These are phyloP conservation scores for Bipolaris oryzae DNA, from an alignment of 2,329 filamentous ascomycete species.

Conservation along the genomic window DNA sequence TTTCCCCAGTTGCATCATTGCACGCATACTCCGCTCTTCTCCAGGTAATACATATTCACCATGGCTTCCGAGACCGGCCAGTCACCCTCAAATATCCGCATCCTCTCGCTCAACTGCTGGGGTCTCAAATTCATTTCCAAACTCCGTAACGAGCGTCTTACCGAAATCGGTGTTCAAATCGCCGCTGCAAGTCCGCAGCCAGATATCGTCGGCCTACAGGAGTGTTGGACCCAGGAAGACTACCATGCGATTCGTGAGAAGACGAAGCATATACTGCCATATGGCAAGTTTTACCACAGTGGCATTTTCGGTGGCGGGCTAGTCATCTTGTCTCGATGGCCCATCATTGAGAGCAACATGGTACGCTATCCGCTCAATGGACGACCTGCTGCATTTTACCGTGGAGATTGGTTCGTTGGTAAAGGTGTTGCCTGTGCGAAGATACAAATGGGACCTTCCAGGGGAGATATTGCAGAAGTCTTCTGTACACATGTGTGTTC, in stretches of 20 bases:
- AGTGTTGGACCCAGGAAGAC: conserved; percentile 90
- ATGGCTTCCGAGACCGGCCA: conserved; percentile 29
- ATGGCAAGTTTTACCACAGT: conserved; percentile 91
- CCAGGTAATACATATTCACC: background rate
- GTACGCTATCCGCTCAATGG: conserved; percentile 88
- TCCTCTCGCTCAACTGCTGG: conserved; percentile 96
- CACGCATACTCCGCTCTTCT: background rate
- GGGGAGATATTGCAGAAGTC: conserved; percentile 77
- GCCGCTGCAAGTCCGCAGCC: conserved; percentile 70
- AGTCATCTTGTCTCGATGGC: conserved; percentile 88
- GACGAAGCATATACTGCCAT: conserved; percentile 76
- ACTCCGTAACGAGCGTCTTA: conserved; percentile 75
- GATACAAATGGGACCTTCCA: conserved; percentile 70
- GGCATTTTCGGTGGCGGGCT: conserved; percentile 90
- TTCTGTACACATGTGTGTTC: conserved; percentile 81
- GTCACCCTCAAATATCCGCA: conserved; percentile 65
- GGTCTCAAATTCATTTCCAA: conserved; percentile 86
- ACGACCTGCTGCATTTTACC: conserved; percentile 88
- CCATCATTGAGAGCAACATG: conserved; percentile 89
- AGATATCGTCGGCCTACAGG: conserved; percentile 90
- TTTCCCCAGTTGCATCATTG: conserved; percentile 27
- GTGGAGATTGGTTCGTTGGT: conserved; percentile 95
- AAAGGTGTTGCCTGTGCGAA: conserved; percentile 88
- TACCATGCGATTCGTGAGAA: conserved; percentile 77
- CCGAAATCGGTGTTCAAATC: conserved; percentile 82